Evolutionary conservation across 768 basidiomycete species (phyloP), one percentile per base, ranked within the genome.

Genomic region (Hebeloma cylindrosporum): DNA sequence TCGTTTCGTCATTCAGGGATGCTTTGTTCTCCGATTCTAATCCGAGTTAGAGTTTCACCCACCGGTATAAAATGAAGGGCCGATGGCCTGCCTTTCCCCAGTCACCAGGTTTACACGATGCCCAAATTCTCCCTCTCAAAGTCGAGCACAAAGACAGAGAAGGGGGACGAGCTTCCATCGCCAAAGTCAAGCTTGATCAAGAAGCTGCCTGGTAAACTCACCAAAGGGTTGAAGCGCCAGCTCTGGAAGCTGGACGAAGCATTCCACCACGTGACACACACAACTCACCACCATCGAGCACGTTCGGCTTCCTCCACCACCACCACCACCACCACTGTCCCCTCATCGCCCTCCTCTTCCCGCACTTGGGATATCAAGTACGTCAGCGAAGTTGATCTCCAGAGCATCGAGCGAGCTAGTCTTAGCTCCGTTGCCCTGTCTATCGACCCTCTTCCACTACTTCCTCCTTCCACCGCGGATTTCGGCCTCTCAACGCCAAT

Each of bases 241-340:
- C 53, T 69, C 23, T 57, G 59, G 35, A 61, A 63, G n/a, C 51
- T 70, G n/a, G 60, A 62, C 43, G 59, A 59, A 27, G 55, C 53
- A 37, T 47, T 65, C 16, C 66, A 68, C 54, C 66, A 67, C 60
- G 64, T 69, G 66, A 65, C 64, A 14, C 59, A 57, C 41, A 58
- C 56, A 53, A 54, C 59, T 43, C 60, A 65, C 43, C 53, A 62
- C 26, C 36, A 52, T 16, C 50, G 53, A 38, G 50, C 50, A 47
- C 52, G 56, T 48, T 60, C 59, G 36, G 53, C 56, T 33, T 56
- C 56, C 25, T 55, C 59, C 50, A 54, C 60, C 40, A 47, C 55
- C 45, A 50, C 56, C 13, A 47, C 59, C 71, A 42, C 75, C 72
- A 58, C 71, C 68, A 51, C 75, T 45, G 31, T 52, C 38, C 60